These are phyloP conservation scores for Aspergillus sp. DNA, from an alignment of 2,329 filamentous ascomycete genomes.

Conservation along the genomic window DNA sequence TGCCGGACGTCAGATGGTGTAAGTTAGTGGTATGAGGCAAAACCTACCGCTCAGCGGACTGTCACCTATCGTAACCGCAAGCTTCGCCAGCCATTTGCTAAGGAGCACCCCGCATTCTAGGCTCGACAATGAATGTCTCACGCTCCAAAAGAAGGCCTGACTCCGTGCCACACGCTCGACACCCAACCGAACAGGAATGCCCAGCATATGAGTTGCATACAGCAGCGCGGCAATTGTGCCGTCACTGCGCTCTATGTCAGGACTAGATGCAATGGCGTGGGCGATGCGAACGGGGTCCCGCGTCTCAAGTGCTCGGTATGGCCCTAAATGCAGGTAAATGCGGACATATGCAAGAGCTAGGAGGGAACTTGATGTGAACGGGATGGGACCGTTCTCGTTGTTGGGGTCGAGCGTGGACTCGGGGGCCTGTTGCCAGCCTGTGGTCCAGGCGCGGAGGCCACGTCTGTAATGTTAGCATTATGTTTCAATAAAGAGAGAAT, in stretches of 20 bases:
- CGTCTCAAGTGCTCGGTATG: conserved; percentile 66
- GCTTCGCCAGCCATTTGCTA: conserved; percentile 50
- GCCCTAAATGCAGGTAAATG: conserved; percentile 56
- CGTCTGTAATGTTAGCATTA: conserved; percentile 25
- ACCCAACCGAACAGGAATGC: conserved; percentile 53
- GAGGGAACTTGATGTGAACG: conserved; percentile 40
- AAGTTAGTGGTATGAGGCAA: neutral
- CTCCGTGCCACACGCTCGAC: conserved; percentile 43
- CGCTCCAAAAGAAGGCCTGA: conserved; percentile 45
- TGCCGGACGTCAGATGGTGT: conserved; percentile 8
- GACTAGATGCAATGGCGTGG: conserved; percentile 62
- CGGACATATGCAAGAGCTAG: conserved; percentile 40
- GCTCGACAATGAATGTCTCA: conserved; percentile 41
- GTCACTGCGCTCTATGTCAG: conserved; percentile 62
- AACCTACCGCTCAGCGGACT: conserved; percentile 30
- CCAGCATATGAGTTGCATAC: conserved; percentile 70
- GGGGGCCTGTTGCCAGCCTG: conserved; percentile 42
- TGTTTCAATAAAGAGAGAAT: neutral
- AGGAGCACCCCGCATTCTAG: conserved; percentile 48
- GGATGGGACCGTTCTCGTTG: conserved; percentile 39
- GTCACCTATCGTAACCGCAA: conserved; percentile 31
- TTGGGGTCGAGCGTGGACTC: conserved; percentile 41
- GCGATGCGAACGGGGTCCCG: conserved; percentile 67
- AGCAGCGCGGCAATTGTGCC: conserved; percentile 67
- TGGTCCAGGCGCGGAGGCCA: conserved; percentile 42